Evolutionary conservation across 225 moss, liverwort and hornwort species (phyloP), one percentile per base, ranked within the genome.

Genomic region (Ulota crispa): DNA sequence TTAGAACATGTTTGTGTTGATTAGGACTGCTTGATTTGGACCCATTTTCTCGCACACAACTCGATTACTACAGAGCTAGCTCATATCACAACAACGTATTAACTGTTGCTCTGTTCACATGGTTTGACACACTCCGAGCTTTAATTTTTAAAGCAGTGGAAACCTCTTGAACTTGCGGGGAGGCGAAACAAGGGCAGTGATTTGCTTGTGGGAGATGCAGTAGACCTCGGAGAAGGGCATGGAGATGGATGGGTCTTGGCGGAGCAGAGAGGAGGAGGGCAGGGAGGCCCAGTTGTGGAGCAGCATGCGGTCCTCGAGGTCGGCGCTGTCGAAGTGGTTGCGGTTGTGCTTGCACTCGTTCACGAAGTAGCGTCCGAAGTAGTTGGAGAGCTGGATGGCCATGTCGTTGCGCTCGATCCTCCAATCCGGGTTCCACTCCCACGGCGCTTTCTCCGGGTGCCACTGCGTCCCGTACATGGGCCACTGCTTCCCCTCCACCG

Each of bases 401-500:
- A 76, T 4, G 60, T 88, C 82, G 54, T 76, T 89, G 41, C 83
- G 92, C 52, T 81, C 84, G 50, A 92, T 90, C 53, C 62, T 80
- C 85, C 90, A 88, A 60, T 21, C 4, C 0, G 82, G 83, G 74
- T 89, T 92, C 94, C 94, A 94, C 66, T 94, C 94, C 92, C 91
- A 94, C 2, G 86, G 86, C 1, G 89, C 76, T 61, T 94, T 94
- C 89, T 94, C 94, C 1, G 94, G 94, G 45, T 94, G 94, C 94
- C 94, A 91, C 21, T 94, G 94, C 9, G 83, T 94, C 30, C 63
- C 94, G 39, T 94, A 94, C 3, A 92, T 0, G 0, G 92, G 94
- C 83, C 81, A 77, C 10, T 12, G 0, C 30, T 78, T 85, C 3
- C 94, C 89, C 31, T 94, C 92, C 21, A 94, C 83, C 3, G 94